Evolutionary conservation across 768 basidiomycete genomes (phyloP), one percentile per base, ranked within the genome.

Genomic region (Mycena maculata): DNA sequence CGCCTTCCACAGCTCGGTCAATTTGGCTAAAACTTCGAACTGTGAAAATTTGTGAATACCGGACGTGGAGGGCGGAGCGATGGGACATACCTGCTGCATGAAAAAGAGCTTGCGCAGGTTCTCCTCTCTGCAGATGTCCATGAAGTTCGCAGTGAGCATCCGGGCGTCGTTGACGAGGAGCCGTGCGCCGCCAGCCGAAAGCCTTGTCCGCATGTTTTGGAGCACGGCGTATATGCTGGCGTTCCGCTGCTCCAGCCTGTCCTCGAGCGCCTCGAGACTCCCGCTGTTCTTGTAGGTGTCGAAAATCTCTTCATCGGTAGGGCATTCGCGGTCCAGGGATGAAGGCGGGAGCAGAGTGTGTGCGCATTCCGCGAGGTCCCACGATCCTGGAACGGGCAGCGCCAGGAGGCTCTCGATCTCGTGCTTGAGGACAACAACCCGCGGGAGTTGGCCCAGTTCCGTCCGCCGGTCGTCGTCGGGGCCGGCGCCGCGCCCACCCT

Each of bases 61-160:
- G 10, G 33, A 16, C 33, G 33, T 23, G 23, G 18, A 48, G 18
- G 20, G 45, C 22, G 23, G 25, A 44, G 2, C 9, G 22, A 12
- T n/a, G n/a, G 33, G 33, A 74, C 77, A 16, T 57, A 84, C 85
- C 79, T 86, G 84, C 71, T 85, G 84, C 82, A 86, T 85, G 68
- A 83, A 86, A 68, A 87, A 84, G 3, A 87, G 73, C 68, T 86
- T 86, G n/a, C 85, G 78, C 36, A 87, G 70, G 28, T 80, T 77
- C 4, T 78, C 76, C 48, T 84, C 75, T 27, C 75, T 74, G 69
- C 85, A 86, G 20, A 87, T 72, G 67, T 86, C 85, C 82, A 85
- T 81, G 67, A 85, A 85, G 31, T 78, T 75, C 0, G 81, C 75
- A 1, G 80, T 76, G 3, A 86, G 68, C 15, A 74, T 64, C 54